Conservation (phyloP, 371 early-diverging fungal species). For the Hamiltosporidium magnivora region DNA sequence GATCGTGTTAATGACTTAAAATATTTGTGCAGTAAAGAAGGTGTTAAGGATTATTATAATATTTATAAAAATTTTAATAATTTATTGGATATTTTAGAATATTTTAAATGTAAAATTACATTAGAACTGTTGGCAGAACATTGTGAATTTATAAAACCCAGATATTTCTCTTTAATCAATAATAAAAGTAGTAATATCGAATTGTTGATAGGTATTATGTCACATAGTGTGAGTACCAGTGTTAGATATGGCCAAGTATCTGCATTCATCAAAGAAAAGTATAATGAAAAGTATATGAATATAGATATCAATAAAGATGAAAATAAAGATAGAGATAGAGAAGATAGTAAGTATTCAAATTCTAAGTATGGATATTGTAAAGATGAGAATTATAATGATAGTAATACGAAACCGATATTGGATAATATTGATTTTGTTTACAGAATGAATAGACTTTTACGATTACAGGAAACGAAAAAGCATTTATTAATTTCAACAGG, state of each 20-base stretch:
- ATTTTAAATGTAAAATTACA: constrained; percentile 29
- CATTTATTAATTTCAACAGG: constrained; percentile 45
- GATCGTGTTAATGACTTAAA: constrained; percentile 16
- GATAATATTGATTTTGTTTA: constrained; percentile 5
- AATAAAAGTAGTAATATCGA: constrained; percentile 18
- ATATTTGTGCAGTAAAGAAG: constrained; percentile 46
- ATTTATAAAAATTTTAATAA: constrained; percentile 30
- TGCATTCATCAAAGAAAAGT: constrained; percentile 14
- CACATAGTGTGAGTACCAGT: constrained; percentile 1
- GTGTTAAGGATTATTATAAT: constrained; percentile 40
- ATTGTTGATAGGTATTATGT: constrained; percentile 37
- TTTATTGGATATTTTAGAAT: constrained; percentile 39
- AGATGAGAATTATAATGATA: background rate
- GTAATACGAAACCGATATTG: constrained; percentile 10
- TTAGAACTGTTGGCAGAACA: constrained; percentile 35
- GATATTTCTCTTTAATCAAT: constrained; percentile 51
- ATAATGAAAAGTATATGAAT: background rate
- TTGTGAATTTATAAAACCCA: constrained; percentile 46
- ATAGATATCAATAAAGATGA: background rate
- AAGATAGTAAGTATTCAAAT: background rate
- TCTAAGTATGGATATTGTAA: background rate
- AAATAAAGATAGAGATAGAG: background rate
- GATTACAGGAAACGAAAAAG: constrained; percentile 9
- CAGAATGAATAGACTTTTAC: constrained; percentile 28
- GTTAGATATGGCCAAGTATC: constrained; percentile 41